Base-by-base conservation (phyloP, 2,329 filamentous ascomycete genomes). In the Colletotrichum chrysophilum region DNA sequence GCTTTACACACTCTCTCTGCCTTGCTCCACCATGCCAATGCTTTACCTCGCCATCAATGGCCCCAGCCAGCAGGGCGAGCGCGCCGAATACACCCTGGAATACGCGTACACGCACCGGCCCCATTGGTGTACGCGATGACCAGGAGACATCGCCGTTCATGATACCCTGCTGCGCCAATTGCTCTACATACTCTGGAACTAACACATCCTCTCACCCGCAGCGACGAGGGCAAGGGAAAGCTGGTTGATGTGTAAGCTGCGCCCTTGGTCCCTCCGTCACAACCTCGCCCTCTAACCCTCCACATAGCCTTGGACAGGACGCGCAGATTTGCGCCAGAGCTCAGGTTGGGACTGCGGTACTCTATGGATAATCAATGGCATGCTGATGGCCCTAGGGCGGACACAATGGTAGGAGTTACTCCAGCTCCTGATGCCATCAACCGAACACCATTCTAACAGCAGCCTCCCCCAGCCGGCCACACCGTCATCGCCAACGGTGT, bases 141-240 rank as follows among this genome's bases (percentile, higher is more conserved):
- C 10, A 52, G n/a, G 43, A 21, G 43, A 26, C 12, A 52, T 58
- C 34, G 32, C 66, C 21, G 26, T 60, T 65, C 26, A 24, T 16
- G 36, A 14, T 60, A 18, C 34, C 32, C 58, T 65, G 58, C 58
- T 69, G 70, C 18, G 70, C 43, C 74, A 58, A 65, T 61, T 28
- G 58, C 34, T 68, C 67, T 61, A 32, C 65, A 36, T 32, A 24
- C 28, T 38, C 34, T 48, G 14, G n/a, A 21, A 76, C 74, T 76
- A 65, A 76, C 74, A 68, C 21, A 14, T 60, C 28, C 30, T 61
- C 30, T 66, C 21, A 52, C 48, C 71, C 70, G 72, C 83, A 83
- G 83, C 75, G 82, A 85, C 78, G 83, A 85, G 80, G 83, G 83
- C 77, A 85, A 85, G 79, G 84, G 84, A 69, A 85, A 85, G 76